phyloP scores from a whole-genome alignment of 2,329 filamentous ascomycete genomes.

The Fusarium sp. region DNA sequence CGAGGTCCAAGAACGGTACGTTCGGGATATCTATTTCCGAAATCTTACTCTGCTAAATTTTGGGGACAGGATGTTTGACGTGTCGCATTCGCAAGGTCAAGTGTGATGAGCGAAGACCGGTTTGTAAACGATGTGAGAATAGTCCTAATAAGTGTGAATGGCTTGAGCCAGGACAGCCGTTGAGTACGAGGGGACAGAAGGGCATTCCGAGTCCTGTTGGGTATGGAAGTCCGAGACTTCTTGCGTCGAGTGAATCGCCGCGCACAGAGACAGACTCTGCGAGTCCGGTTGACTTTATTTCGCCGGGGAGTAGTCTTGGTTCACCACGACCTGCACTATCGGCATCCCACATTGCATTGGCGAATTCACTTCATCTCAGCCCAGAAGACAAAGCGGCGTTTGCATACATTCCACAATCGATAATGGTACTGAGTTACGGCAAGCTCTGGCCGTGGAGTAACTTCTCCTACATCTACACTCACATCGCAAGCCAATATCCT shows the following conservation, averaged over 20 bases:
- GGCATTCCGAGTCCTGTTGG: not conserved
- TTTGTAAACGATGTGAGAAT: constrained; percentile 35
- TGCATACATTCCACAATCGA: constrained; percentile 26
- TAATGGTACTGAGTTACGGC: constrained; percentile 35
- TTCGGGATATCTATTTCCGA: not conserved
- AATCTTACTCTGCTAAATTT: not conserved
- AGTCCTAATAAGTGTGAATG: constrained; percentile 38
- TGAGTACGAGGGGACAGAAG: constrained; percentile 15
- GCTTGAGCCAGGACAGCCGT: constrained; percentile 27
- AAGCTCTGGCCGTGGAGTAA: constrained; percentile 41
- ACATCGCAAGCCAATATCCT: constrained; percentile 35
- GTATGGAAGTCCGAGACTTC: not conserved
- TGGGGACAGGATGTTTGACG: constrained; percentile 29
- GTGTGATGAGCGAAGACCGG: constrained; percentile 35
- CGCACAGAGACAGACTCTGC: not conserved
- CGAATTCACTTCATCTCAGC: constrained; percentile 31
- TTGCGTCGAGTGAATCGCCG: constrained; percentile 12
- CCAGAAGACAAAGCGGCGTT: constrained; percentile 29
- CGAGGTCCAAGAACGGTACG: constrained; percentile 39
- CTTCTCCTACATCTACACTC: constrained; percentile 37
- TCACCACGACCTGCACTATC: constrained; percentile 9
- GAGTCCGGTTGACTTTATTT: not conserved
- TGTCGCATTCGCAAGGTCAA: constrained; percentile 43
- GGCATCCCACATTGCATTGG: constrained; percentile 20
- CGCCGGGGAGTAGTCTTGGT: not conserved